phyloP scores from a whole-genome alignment of 2,329 filamentous ascomycete genomes.

The Colletotrichum phormii region DNA sequence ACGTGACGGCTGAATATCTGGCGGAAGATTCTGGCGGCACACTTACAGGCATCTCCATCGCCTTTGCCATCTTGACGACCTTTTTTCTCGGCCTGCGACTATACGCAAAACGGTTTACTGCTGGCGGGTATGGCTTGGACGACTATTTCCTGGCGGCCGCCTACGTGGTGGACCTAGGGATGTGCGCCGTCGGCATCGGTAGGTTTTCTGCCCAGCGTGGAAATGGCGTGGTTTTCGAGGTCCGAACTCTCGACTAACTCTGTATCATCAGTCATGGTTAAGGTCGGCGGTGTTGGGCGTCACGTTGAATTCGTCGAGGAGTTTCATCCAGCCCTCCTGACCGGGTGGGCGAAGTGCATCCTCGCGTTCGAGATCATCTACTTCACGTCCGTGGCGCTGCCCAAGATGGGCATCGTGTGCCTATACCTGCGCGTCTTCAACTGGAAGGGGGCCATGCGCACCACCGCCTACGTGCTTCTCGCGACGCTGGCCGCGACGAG shows the following conservation, averaged over 20 bases:
- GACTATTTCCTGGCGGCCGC: conserved; percentile 33
- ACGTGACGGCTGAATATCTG: conserved; percentile 22
- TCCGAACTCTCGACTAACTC: conserved; percentile 1
- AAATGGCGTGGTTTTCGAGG: background rate
- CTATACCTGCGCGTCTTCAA: conserved; percentile 46
- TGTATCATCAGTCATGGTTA: conserved; percentile 38
- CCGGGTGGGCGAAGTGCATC: conserved; percentile 41
- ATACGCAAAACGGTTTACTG: conserved; percentile 30
- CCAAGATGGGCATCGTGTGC: conserved; percentile 45
- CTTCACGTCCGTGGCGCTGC: conserved; percentile 43
- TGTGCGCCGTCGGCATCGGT: conserved; percentile 34
- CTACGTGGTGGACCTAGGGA: conserved; percentile 28
- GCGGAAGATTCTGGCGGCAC: conserved; percentile 29
- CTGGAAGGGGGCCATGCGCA: conserved; percentile 40
- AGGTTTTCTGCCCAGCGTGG: background rate
- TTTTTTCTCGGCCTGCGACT: conserved; percentile 28
- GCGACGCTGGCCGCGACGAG: conserved; percentile 38
- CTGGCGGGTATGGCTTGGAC: conserved; percentile 29
- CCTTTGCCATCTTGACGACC: conserved; percentile 27
- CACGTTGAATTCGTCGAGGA: conserved; percentile 38
- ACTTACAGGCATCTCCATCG: conserved; percentile 40
- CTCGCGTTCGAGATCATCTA: conserved; percentile 45
- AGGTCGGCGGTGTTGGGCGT: conserved; percentile 42
- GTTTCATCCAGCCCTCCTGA: conserved; percentile 32
- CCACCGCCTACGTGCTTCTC: conserved; percentile 37